Evolutionary conservation across 2,329 filamentous ascomycete genomes (phyloP).

Genomic region (Penicillium expansum): DNA sequence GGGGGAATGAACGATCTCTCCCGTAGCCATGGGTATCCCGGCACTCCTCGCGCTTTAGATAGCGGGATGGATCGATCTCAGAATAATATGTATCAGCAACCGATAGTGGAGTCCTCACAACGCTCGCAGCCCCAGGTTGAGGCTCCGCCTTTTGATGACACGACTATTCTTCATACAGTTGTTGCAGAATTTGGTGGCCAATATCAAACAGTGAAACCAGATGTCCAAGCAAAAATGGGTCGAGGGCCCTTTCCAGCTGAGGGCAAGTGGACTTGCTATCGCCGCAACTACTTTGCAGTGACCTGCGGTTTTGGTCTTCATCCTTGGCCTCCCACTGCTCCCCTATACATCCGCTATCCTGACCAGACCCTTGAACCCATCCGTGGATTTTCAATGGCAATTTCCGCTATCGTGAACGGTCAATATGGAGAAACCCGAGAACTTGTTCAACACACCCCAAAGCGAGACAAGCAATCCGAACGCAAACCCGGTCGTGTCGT

Average conservation of each 20-base stretch:
- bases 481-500: constrained; percentile 68
- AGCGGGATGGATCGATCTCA: constrained; percentile 32
- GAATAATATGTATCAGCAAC: constrained; percentile 32
- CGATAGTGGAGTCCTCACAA: constrained; percentile 27
- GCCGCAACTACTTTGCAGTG: constrained; percentile 87
- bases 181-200: constrained; percentile 28
- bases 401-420: constrained; percentile 78
- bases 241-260: constrained; percentile 85
- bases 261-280: constrained; percentile 86
- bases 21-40: constrained; percentile 34
- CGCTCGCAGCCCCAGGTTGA: constrained; percentile 25
- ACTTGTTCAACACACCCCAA: constrained; percentile 85
- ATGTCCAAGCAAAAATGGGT: constrained; percentile 77
- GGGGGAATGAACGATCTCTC: constrained; percentile 34
- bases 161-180: constrained; percentile 35
- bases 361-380: constrained; percentile 56
- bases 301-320: constrained; percentile 72
- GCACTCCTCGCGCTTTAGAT: constrained; percentile 34
- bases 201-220: constrained; percentile 58
- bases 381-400: constrained; percentile 74
- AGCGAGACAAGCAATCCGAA: constrained; percentile 82
- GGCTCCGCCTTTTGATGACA: constrained; percentile 46
- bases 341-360: constrained; percentile 56
- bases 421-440: constrained; percentile 74
- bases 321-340: constrained; percentile 56